Conservation (phyloP, 345 rosid species). For the Salix purpurea region DNA sequence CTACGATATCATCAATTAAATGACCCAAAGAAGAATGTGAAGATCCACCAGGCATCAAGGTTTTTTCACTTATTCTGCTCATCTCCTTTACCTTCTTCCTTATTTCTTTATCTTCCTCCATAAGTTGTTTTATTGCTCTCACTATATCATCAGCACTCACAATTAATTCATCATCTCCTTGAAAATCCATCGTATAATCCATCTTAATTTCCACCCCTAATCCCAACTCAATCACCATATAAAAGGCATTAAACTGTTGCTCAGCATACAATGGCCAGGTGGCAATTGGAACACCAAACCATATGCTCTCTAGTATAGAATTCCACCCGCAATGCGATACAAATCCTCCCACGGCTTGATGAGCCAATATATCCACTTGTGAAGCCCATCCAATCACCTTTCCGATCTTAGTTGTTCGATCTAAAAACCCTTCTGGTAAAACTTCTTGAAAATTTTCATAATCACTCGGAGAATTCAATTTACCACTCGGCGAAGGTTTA, state of each 20-base stretch:
- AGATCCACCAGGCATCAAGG: conserved; percentile 2
- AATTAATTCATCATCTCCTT: neutral
- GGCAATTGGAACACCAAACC: conserved; percentile 14
- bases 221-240: conserved; percentile 5
- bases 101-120: neutral
- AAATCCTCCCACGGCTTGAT: neutral
- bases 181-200: neutral
- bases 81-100: neutral
- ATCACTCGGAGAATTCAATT: neutral
- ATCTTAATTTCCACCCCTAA: neutral
- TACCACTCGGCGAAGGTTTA: neutral
- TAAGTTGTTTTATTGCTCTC: neutral
- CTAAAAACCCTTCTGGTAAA: neutral
- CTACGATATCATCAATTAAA: neutral
- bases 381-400: neutral
- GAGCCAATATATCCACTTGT: neutral
- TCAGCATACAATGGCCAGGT: conserved; percentile 7
- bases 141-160: neutral
- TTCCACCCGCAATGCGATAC: neutral
- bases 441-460: neutral
- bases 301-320: neutral
- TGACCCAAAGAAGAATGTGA: neutral
- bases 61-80: neutral
- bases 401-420: neutral
- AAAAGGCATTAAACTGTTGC: conserved; percentile 7